A percentile compares a stretch with the other conserved stretches of the same genome.
These are phyloP conservation scores for Arachis hypogaea DNA, from an alignment of 306 rosid genomes.

Conservation along the genomic window DNA sequence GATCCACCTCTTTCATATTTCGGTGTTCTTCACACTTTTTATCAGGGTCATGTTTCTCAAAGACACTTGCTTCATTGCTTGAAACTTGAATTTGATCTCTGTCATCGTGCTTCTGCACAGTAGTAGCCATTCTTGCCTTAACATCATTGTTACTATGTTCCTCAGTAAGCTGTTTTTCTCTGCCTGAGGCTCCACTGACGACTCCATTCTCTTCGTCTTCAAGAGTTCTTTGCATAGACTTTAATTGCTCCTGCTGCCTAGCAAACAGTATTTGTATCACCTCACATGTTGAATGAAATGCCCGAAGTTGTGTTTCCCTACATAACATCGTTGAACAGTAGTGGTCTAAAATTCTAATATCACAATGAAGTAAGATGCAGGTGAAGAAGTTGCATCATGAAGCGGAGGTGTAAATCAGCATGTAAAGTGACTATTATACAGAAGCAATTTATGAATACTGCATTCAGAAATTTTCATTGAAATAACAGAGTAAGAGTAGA, in stretches of 20 bases:
- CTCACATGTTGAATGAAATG: conserved; percentile 94
- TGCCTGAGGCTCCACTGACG: conserved; percentile 42
- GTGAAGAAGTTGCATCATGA: conserved; percentile 26
- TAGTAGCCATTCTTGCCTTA: conserved; percentile 56
- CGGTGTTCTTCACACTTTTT: too few relatives aligned
- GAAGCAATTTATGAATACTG: conserved; percentile 15
- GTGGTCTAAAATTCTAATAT: conserved; percentile 30
- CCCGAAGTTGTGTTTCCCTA: conserved; percentile 90
- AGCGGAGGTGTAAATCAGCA: conserved; percentile 23
- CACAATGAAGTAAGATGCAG: conserved; percentile 25
- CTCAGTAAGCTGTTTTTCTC: conserved; percentile 47
- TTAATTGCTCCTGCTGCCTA: conserved; percentile 91
- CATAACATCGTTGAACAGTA: conserved; percentile 46
- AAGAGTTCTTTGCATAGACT: conserved; percentile 86
- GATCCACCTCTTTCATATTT: too few relatives aligned
- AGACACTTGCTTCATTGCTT: conserved; percentile 68
- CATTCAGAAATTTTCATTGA: conserved; percentile 8
- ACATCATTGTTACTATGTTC: conserved; percentile 46
- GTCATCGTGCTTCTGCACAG: conserved; percentile 49
- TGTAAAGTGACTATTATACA: conserved; percentile 11
- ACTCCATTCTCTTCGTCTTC: conserved; percentile 80
- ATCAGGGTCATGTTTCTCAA: conserved; percentile 68
- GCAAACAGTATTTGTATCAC: conserved; percentile 76
- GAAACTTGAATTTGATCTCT: conserved; percentile 62
- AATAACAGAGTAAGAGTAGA: neutral